Percentiles rank a stretch among this genome's conserved stretches.
These are phyloP conservation scores for Fusarium camptoceras DNA, from an alignment of 2,329 filamentous ascomycete genomes.

Conservation along the genomic window DNA sequence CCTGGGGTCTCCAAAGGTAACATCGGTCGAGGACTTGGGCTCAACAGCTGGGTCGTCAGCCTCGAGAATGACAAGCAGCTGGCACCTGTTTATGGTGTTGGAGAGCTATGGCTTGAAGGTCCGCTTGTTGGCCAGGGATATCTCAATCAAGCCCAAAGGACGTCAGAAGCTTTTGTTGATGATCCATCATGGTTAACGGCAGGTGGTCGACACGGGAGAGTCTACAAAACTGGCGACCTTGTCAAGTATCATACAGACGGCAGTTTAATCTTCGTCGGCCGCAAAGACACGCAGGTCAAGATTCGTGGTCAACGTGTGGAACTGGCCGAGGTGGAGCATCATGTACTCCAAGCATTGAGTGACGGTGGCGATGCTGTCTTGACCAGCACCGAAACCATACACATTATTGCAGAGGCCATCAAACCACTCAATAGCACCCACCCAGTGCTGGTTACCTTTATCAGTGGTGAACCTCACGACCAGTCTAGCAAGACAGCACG, in stretches of 20 bases:
- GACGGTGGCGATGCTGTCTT: background rate
- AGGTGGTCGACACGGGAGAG: background rate
- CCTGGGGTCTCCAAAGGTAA: too few relatives aligned
- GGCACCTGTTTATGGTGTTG: background rate
- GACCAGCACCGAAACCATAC: background rate
- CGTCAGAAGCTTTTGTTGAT: background rate
- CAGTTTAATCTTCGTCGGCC: conserved; percentile 58
- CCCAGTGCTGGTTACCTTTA: too few relatives aligned
- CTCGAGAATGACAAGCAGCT: background rate
- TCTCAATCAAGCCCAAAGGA: background rate
- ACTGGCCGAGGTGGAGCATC: conserved; percentile 49
- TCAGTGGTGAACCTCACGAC: background rate
- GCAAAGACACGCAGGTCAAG: conserved; percentile 69
- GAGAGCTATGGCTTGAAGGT: background rate
- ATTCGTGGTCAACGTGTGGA: conserved; percentile 69
- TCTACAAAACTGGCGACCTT: conserved; percentile 63
- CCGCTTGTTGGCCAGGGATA: background rate
- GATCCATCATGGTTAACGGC: background rate
- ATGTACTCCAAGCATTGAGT: background rate
- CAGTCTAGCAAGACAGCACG: background rate
- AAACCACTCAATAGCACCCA: background rate
- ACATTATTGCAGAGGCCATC: background rate
- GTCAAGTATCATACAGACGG: conserved; percentile 50
- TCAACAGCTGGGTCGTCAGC: background rate
- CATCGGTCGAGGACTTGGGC: too few relatives aligned